Evolutionary conservation across 768 basidiomycete species (phyloP).

Genomic region (Xerocomus potaroensis): DNA sequence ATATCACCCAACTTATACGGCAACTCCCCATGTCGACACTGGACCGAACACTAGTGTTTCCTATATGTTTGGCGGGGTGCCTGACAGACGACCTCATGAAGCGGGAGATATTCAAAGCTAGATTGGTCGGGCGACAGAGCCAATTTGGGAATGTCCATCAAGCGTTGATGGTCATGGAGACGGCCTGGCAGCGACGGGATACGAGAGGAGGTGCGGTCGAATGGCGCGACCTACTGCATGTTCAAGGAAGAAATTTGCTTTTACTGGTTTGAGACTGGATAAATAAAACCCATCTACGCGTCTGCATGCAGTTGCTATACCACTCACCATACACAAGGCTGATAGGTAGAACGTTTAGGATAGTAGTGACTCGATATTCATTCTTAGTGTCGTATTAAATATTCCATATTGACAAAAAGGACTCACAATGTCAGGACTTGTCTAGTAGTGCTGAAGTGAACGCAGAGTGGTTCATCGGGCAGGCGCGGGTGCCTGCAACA

Average conservation of each 20-base stretch:
- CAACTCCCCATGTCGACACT: conserved; percentile 53
- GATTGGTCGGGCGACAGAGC: conserved; percentile 51
- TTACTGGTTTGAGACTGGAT: conserved; percentile 26
- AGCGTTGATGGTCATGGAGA: conserved; percentile 58
- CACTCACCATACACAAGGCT: conserved; percentile 18
- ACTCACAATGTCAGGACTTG: conserved; percentile 2
- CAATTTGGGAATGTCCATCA: conserved; percentile 59
- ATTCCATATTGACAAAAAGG: not conserved
- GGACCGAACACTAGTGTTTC: conserved; percentile 69
- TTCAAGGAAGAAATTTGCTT: conserved; percentile 28
- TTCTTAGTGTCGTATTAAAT: conserved; percentile 11
- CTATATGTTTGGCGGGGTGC: conserved; percentile 69
- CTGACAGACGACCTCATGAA: conserved; percentile 62
- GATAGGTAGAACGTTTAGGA: conserved; percentile 3
- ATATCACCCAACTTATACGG: conserved; percentile 48
- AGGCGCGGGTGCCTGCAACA: not conserved
- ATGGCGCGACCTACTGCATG: conserved; percentile 50
- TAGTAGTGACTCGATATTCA: conserved; percentile 17
- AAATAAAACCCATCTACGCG: not conserved
- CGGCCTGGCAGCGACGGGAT: conserved; percentile 66
- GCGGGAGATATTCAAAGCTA: conserved; percentile 55
- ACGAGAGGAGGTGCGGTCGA: conserved; percentile 49
- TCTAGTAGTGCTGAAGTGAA: not conserved
- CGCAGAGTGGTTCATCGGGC: not conserved
- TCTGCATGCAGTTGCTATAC: conserved; percentile 9